phyloP scores from a whole-genome alignment of 2,329 filamentous ascomycete genomes.

The Amylocarpus encephaloides region DNA sequence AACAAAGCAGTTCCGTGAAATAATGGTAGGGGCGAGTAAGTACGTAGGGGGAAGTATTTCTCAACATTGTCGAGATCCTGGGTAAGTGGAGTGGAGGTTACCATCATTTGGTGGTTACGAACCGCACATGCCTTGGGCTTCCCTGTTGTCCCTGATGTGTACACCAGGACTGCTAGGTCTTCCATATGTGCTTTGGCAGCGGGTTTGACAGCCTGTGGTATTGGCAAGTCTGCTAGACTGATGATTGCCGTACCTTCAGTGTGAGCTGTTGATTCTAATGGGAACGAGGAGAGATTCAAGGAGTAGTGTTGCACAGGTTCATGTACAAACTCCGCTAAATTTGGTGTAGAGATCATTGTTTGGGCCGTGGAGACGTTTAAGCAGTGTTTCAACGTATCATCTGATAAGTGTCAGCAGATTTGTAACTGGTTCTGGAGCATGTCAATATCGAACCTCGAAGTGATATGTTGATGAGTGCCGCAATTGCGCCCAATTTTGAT shows the following conservation, averaged over 20 bases:
- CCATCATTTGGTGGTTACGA: slow-evolving; percentile 33
- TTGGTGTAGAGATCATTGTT: slow-evolving; percentile 39
- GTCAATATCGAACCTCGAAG: slow-evolving; percentile 34
- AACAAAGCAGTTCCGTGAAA: slow-evolving; percentile 45
- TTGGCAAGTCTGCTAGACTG: slow-evolving; percentile 12
- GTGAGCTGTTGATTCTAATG: slow-evolving; percentile 4
- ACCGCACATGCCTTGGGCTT: slow-evolving; percentile 41
- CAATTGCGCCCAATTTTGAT: slow-evolving; percentile 40
- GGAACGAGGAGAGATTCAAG: slow-evolving; percentile 35
- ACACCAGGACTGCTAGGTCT: slow-evolving; percentile 37
- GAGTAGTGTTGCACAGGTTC: slow-evolving; percentile 32
- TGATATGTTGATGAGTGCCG: slow-evolving; percentile 41
- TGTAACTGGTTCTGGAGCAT: not conserved
- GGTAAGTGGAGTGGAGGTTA: slow-evolving; percentile 34
- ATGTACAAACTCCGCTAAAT: slow-evolving; percentile 33
- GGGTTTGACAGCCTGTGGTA: slow-evolving; percentile 11
- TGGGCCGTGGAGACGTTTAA: slow-evolving; percentile 37
- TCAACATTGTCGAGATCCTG: slow-evolving; percentile 33
- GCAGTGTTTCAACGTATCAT: slow-evolving; percentile 40
- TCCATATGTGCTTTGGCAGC: slow-evolving; percentile 32
- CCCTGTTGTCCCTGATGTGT: slow-evolving; percentile 43
- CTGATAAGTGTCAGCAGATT: slow-evolving; percentile 21
- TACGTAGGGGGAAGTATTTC: slow-evolving; percentile 40
- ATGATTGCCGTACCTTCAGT: slow-evolving; percentile 10
- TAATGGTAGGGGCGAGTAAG: slow-evolving; percentile 41